Evolutionary conservation across 2,329 filamentous ascomycete species (phyloP).

Genomic region (Onygenales sp.): DNA sequence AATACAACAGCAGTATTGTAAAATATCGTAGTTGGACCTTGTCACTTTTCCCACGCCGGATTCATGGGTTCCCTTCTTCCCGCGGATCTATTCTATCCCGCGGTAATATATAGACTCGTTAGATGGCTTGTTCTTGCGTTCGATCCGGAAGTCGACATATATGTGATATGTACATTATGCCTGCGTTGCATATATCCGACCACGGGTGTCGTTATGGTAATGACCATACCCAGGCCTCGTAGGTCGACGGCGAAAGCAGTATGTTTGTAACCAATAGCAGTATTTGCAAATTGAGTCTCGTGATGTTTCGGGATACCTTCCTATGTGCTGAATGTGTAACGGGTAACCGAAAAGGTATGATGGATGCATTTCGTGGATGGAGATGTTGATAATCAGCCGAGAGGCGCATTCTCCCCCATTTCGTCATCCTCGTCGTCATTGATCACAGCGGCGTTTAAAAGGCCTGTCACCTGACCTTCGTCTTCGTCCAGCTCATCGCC

Average conservation of each 20-base stretch:
- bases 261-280: background rate
- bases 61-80: background rate
- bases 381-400: slow-evolving; percentile 11
- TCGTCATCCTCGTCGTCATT: slow-evolving; percentile 30
- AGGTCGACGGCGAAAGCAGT: background rate
- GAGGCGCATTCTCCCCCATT: slow-evolving; percentile 9
- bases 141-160: background rate
- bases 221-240: background rate
- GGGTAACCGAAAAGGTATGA: background rate
- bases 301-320: background rate
- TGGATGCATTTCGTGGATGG: background rate
- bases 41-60: background rate
- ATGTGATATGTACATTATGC: background rate
- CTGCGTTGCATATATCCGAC: background rate
- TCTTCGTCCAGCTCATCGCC: slow-evolving; percentile 36
- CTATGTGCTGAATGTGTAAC: background rate
- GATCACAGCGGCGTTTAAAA: slow-evolving; percentile 33
- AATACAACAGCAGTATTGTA: too few relatives aligned
- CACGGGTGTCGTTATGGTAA: background rate
- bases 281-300: background rate
- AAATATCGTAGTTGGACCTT: background rate
- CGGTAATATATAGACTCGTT: background rate
- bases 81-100: background rate
- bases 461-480: slow-evolving; percentile 30
- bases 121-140: background rate